These are phyloP conservation scores for Colletotrichum orbiculare DNA, from an alignment of 2,329 filamentous ascomycete species.

Conservation along the genomic window DNA sequence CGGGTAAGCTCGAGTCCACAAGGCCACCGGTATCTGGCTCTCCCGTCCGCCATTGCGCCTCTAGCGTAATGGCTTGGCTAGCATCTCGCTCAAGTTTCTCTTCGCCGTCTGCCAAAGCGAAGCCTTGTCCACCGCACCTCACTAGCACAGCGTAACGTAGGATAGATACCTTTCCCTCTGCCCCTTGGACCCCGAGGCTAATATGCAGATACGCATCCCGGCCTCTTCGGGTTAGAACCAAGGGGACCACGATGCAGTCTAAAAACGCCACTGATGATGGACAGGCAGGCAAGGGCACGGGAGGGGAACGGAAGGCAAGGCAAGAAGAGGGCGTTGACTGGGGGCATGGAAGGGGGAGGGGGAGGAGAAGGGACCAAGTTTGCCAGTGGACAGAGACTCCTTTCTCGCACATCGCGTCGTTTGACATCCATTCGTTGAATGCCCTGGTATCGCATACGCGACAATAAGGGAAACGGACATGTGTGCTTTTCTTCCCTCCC, in stretches of 20 bases:
- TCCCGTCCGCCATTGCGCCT: conserved; percentile 31
- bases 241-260: conserved; percentile 11
- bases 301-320: neutral
- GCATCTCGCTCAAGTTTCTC: conserved; percentile 10
- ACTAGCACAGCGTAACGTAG: conserved; percentile 30
- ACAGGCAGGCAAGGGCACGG: conserved; percentile 11
- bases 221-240: neutral
- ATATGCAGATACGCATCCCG: conserved; percentile 8
- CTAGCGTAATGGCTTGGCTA: conserved; percentile 14
- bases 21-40: conserved; percentile 23
- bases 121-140: neutral
- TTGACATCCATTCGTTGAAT: too few relatives aligned
- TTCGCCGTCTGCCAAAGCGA: conserved; percentile 16
- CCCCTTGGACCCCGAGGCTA: conserved; percentile 1
- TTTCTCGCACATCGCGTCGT: conserved; percentile 2
- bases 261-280: conserved; percentile 33
- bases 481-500: neutral
- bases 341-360: neutral
- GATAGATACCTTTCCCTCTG: conserved; percentile 8
- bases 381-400: neutral
- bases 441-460: neutral
- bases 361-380: neutral
- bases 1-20: conserved; percentile 14
- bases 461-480: neutral
- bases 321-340: too few relatives aligned